Evolutionary conservation across 331 rosid genomes (phyloP), one percentile per base, ranked within the genome.

Genomic region (Telfairia occidentalis): DNA sequence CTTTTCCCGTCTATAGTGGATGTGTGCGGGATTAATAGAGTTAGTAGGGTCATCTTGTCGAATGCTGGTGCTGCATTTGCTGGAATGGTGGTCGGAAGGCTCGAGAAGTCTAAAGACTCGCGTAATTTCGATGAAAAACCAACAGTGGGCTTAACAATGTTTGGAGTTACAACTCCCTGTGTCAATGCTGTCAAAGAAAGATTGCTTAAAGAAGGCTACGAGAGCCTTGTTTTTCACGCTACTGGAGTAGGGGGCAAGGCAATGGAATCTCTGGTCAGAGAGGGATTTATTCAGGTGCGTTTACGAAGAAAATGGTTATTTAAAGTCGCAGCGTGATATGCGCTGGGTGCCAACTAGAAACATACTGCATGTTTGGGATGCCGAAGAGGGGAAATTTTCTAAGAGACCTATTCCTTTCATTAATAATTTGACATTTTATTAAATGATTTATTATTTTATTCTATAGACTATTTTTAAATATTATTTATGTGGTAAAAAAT

Each of bases 161-260:
- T 91, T 78, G 98, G 97, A 40, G 98, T 93, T 57, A 93, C 97
- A 37, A 91, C 96, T 75, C 81, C 84, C 38, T 93, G 97, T 79
- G 98, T 91, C 52, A 76, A 80, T 80, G 83, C 83, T 77, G 95
- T 89, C 69, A 78, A 74, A 52, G 96, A 89, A 77, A 83, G 90
- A 76, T 83, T 93, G 95, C 85, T 45, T 45, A 65, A 78, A 57
- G 91, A 88, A 76, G 98, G 98, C 64, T 89, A 84, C 72, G 96
- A 91, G 80, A 83, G 88, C 74, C 85, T 93, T 78, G 92, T 91
- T 80, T 93, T 93, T 78, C 98, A 93, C 81, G 94, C 96, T 35
- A 93, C 97, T 58, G 98, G 98, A 65, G 95, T 93, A 52, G 97
- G 98, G 5, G 98, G 98, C 40, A 89, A 84, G 80, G 98, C 96